Base-by-base conservation (phyloP, 257 asterid species). In the Nicotiana paniculata region DNA sequence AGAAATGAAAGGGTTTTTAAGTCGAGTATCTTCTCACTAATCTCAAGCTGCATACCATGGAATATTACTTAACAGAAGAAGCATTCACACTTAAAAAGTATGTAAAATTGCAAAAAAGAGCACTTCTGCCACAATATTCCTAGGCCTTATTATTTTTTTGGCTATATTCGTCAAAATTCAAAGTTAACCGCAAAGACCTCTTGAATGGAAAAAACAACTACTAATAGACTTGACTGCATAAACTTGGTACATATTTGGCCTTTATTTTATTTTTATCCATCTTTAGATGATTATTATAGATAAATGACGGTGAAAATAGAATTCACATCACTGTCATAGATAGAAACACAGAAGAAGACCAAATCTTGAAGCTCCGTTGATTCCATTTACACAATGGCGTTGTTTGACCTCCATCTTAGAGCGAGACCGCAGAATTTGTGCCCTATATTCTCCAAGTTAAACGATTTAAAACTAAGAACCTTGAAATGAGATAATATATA, bases 171-270 rank as follows among this genome's bases (percentile, higher is more conserved):
- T 26, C 32, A 64, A 43, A 26, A 68, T 35, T 79, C 63, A 55
- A 79, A 62, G 54, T 35, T 70, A 80, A 59, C 55, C 81, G 26
- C 26, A 46, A 24, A 72, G 59, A 54, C 76, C n/a, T 9, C 24
- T 35, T 7, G 61, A 24, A 37, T 33, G 48, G 39, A 43, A 67
- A 53, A 33, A 37, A 9, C 7, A 16, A 39, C 37, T 39, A 17
- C 37, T 66, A 43, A 43, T 43, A 18, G 75, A 81, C 84, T 85
- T 28, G 84, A 67, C 80, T 33, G 55, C 78, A 17, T 17, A 67
- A 24, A 17, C 53, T 69, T 39, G 37, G 26, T 43, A 12, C 39
- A 24, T 7, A 72, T 26, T 72, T 72, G 61, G 2, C 61, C 61
- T 72, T 46, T 13, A 72, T 6, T 72, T 24, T 10, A 72, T 13